A percentile compares a stretch with the other conserved stretches of the same genome.
Evolutionary conservation across 2,329 filamentous ascomycete species (phyloP).

Genomic region (Chrysoporthe deuterocubensis): DNA sequence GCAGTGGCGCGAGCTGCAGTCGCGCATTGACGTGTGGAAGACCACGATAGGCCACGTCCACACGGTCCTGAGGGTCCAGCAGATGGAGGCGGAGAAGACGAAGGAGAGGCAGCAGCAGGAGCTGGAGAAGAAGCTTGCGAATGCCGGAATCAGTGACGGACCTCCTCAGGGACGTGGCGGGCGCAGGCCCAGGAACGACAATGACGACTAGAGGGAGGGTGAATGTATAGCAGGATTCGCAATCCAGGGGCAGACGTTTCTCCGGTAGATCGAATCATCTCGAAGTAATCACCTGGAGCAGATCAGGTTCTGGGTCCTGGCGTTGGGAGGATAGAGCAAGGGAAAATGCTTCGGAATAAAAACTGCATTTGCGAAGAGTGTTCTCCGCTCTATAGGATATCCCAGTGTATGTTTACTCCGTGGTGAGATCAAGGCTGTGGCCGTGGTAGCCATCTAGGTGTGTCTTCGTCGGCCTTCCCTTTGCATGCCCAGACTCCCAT

Average conservation of each 20-base stretch:
- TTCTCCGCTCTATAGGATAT: slow-evolving; percentile 11
- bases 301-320: slow-evolving; percentile 23
- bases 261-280: background rate
- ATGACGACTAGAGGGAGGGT: slow-evolving; percentile 25
- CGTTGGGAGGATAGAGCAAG: slow-evolving; percentile 29
- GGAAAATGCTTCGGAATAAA: slow-evolving; percentile 30
- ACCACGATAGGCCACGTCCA: slow-evolving; percentile 79
- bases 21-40: slow-evolving; percentile 89
- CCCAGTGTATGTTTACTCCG: slow-evolving; percentile 10
- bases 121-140: slow-evolving; percentile 65
- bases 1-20: slow-evolving; percentile 95
- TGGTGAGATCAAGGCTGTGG: slow-evolving; percentile 1
- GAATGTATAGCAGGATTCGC: background rate
- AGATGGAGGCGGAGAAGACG: slow-evolving; percentile 81
- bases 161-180: slow-evolving; percentile 35
- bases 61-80: slow-evolving; percentile 76
- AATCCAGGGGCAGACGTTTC: background rate
- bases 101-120: slow-evolving; percentile 72
- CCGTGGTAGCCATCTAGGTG: slow-evolving; percentile 19
- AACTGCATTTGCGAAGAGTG: slow-evolving; percentile 25
- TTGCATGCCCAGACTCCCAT: background rate
- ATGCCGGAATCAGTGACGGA: slow-evolving; percentile 41
- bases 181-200: slow-evolving; percentile 30
- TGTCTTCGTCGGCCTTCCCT: background rate
- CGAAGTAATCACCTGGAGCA: slow-evolving; percentile 14